Evolutionary conservation across 2,329 filamentous ascomycete species (phyloP), one percentile per base, ranked within the genome.

Genomic region (Salinomyces thailandicus): DNA sequence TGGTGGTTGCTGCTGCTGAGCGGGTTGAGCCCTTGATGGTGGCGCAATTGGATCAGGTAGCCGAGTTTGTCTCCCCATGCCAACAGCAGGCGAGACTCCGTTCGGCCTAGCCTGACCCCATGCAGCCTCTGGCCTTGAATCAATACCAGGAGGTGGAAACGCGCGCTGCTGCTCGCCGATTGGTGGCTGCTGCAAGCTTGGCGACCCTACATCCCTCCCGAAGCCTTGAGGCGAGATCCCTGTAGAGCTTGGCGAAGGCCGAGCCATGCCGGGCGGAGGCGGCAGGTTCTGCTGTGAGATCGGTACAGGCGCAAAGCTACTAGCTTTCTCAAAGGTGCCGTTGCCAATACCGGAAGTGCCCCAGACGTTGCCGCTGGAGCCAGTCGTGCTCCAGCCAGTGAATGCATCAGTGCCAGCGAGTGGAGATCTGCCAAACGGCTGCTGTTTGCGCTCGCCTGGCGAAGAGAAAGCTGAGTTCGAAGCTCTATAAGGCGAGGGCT

Each of bases 291-390:
- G 50, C 33, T 52, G 47, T 14, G 41, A 40, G 19, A 52, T 52
- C 8, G 50, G 44, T 36, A 55, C 37, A n/a, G 53, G 52, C 14
- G 52, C 52, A 31, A 55, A 56, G 14, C 37, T 41, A 31, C 45
- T 49, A 13, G 45, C 35, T 30, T 45, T 50, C 38, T 73, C 76
- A 51, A 87, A 87, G 0, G 81, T 85, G 29, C 82, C 82, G 55
- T 87, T 87, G 3, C 82, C 82, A 14, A 87, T 75, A 8, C 75
- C 77, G 36, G 77, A 72, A 46, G 83, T 77, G 13, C 77, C 81
- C 82, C 82, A 87, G 13, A 86, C 79, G 52, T 80, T 84, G 32
- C 71, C 67, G 9, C 36, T 62, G 8, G 63, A 45, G 67, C 68
- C 31, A 27, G 51, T 45, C 3, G 50, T 49, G 8, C 52, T 48